Evolutionary conservation across 345 rosid genomes (phyloP).

Genomic region (Camelina neglecta): DNA sequence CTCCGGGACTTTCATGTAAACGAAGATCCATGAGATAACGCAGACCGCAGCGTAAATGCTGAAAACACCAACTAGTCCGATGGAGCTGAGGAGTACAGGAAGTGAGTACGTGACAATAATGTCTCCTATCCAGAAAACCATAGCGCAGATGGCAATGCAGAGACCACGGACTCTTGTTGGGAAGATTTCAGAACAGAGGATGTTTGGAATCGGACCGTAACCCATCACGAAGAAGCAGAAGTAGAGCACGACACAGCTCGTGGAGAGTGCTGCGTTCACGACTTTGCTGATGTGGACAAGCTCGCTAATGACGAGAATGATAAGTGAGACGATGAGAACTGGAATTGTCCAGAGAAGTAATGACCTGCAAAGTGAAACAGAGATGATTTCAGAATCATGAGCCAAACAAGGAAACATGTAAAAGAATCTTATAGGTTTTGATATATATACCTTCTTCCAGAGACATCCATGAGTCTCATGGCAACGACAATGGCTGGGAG

Average conservation of each 20-base stretch:
- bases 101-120: conserved; percentile 89
- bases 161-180: conserved; percentile 98
- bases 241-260: conserved; percentile 78
- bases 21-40: conserved; percentile 76
- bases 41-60: conserved; percentile 83
- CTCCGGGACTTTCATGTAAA: conserved; percentile 93
- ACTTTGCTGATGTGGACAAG: conserved; percentile 57
- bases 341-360: conserved; percentile 86
- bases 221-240: conserved; percentile 89
- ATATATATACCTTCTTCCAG: conserved; percentile 80
- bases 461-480: conserved; percentile 92
- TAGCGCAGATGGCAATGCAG: conserved; percentile 91
- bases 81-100: conserved; percentile 79
- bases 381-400: conserved; percentile 24
- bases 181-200: conserved; percentile 97
- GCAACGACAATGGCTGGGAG: conserved; percentile 91
- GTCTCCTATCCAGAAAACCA: conserved; percentile 85
- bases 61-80: conserved; percentile 79
- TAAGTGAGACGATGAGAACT: conserved; percentile 71
- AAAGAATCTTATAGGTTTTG: not conserved
- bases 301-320: conserved; percentile 64
- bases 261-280: conserved; percentile 69
- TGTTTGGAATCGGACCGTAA: conserved; percentile 93
- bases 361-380: conserved; percentile 56
- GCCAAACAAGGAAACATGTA: not conserved